Evolutionary conservation across 1,284 basidiomycete species (phyloP).

Genomic region (Pseudomicrostroma phylloplanum): DNA sequence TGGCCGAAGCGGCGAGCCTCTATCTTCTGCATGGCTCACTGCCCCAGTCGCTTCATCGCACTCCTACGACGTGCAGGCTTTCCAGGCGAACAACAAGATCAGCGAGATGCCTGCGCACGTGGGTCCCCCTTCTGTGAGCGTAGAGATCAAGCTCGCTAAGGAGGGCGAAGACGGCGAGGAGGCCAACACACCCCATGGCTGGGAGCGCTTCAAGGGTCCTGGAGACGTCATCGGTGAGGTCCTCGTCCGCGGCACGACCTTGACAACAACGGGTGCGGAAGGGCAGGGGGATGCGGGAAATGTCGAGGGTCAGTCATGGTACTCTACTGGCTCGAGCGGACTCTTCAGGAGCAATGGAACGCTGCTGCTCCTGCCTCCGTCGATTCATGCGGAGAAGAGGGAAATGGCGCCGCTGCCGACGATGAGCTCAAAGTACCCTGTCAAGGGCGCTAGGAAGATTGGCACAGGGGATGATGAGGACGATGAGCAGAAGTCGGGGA

Average conservation of each 20-base stretch:
- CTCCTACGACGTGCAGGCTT: constrained; percentile 44
- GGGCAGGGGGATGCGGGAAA: background rate
- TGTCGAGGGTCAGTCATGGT: background rate
- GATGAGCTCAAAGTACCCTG: background rate
- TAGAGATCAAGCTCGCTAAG: constrained; percentile 43
- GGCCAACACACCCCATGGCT: background rate
- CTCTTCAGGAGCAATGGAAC: constrained; percentile 1
- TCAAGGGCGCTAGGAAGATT: background rate
- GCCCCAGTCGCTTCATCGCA: constrained; percentile 37
- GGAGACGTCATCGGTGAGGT: background rate
- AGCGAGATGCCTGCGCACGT: constrained; percentile 30
- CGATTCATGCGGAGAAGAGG: background rate
- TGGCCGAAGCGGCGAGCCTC: background rate
- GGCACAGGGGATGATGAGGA: background rate
- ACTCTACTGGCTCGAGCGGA: background rate
- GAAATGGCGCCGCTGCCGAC: background rate
- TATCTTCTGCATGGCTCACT: constrained; percentile 14
- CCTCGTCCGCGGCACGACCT: background rate
- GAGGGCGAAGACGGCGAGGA: background rate
- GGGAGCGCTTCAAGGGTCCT: background rate
- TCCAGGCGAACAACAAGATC: constrained; percentile 32
- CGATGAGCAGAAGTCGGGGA: background rate
- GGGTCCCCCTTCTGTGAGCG: constrained; percentile 41
- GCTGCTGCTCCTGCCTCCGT: constrained; percentile 1
- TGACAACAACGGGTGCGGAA: background rate